Evolutionary conservation across 169 alveolate species (phyloP).

Genomic region (Cryptosporidium xiaoi): DNA sequence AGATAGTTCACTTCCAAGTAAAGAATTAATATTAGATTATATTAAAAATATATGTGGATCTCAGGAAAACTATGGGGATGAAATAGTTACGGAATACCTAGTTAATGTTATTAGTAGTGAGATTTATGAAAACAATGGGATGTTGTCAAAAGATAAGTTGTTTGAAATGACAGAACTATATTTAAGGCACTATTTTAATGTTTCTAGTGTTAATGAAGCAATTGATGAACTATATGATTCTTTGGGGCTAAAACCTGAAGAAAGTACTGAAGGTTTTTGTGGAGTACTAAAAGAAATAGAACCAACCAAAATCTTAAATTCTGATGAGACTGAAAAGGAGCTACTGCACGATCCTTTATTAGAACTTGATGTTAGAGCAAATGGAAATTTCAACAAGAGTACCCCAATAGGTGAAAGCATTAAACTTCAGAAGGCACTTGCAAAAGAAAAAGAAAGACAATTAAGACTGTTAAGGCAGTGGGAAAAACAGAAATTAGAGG

Average conservation of each 20-base stretch:
- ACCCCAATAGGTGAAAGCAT: slow-evolving; percentile 79
- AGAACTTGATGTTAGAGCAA: slow-evolving; percentile 20
- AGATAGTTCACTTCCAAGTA: background rate
- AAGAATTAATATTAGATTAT: slow-evolving; percentile 1
- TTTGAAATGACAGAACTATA: slow-evolving; percentile 25
- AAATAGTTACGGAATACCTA: slow-evolving; percentile 33
- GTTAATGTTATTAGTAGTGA: slow-evolving; percentile 26
- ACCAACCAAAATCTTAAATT: slow-evolving; percentile 45
- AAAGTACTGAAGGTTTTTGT: background rate
- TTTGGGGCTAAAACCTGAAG: slow-evolving; percentile 29
- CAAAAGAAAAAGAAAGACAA: slow-evolving; percentile 81
- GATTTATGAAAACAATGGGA: slow-evolving; percentile 48
- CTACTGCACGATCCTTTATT: slow-evolving; percentile 52
- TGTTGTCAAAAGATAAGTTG: slow-evolving; percentile 18
- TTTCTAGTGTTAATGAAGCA: background rate
- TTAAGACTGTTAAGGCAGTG: slow-evolving; percentile 82
- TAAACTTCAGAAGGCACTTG: slow-evolving; percentile 78
- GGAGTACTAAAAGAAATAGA: slow-evolving; percentile 36
- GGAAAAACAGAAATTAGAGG: slow-evolving; percentile 85
- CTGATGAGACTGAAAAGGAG: background rate
- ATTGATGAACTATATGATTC: slow-evolving; percentile 17
- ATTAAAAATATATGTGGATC: slow-evolving; percentile 34
- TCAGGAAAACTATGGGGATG: slow-evolving; percentile 10
- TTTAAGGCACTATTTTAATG: slow-evolving; percentile 28
- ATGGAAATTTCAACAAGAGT: slow-evolving; percentile 78